Evolutionary conservation across 139 green algal species (phyloP).

Genomic region (Marvania coccoides): DNA sequence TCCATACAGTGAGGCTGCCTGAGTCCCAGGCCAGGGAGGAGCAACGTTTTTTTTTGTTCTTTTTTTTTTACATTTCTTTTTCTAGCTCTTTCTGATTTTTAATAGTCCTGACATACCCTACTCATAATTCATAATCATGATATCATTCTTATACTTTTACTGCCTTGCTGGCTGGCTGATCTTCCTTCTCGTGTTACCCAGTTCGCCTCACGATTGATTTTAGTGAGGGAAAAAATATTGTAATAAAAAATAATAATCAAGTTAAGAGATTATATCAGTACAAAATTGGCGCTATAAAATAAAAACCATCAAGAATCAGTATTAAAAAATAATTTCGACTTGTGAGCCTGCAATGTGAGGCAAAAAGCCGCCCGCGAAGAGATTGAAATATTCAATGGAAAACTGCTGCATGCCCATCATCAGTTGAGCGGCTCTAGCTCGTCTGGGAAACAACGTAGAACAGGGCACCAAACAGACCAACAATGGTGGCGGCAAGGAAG

Average conservation of each 20-base stretch:
- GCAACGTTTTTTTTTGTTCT: not conserved
- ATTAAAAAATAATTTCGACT: not conserved
- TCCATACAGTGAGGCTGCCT: not conserved
- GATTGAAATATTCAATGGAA: not conserved
- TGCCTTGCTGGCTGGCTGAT: no score
- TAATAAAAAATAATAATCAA: no score
- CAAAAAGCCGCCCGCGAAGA: not conserved
- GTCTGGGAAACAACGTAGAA: constrained; percentile 46
- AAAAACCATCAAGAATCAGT: no score
- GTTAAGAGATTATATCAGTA: no score
- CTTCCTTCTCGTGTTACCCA: no score
- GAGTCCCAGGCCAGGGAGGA: not conserved
- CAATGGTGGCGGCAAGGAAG: constrained; percentile 43
- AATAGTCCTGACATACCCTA: no score
- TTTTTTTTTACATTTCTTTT: not conserved
- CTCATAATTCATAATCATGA: no score
- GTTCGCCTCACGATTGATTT: no score
- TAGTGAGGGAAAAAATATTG: no score
- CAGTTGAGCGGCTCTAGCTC: not conserved
- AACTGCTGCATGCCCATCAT: not conserved
- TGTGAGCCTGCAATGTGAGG: not conserved
- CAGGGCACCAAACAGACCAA: constrained; percentile 42
- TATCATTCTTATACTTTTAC: no score
- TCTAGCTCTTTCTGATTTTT: not conserved
- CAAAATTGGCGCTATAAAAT: no score